Evolutionary conservation across 495 filamentous ascomycete species (phyloP).

Genomic region (Cairneyella variabilis): DNA sequence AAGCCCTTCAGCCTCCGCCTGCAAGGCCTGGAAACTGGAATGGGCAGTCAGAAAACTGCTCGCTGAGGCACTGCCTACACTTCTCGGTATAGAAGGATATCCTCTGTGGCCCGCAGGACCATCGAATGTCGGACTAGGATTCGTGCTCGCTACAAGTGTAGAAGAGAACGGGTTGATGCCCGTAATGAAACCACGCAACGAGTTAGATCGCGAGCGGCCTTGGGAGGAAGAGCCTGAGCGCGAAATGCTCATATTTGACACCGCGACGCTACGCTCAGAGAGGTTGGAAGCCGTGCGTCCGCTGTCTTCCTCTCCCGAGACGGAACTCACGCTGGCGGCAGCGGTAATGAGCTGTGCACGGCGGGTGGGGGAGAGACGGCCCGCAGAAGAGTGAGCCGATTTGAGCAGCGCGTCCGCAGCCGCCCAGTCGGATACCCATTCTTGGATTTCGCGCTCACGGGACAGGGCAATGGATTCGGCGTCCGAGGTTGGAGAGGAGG

Average conservation of each 20-base stretch:
- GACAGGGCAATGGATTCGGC: slow-evolving; percentile 16
- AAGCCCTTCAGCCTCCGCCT: slow-evolving; percentile 62
- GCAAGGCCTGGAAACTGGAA: slow-evolving; percentile 56
- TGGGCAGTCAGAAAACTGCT: slow-evolving; percentile 67
- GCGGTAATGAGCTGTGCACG: slow-evolving; percentile 20
- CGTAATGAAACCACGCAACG: slow-evolving; percentile 24
- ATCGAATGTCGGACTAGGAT: slow-evolving; percentile 14
- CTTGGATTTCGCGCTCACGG: slow-evolving; percentile 44
- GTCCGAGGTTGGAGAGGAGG: slow-evolving; percentile 1
- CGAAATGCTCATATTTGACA: slow-evolving; percentile 9
- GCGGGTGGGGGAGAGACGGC: slow-evolving; percentile 20
- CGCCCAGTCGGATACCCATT: slow-evolving; percentile 59
- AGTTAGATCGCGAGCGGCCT: slow-evolving; percentile 22
- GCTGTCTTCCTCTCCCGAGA: slow-evolving; percentile 37
- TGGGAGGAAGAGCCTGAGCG: slow-evolving; percentile 21
- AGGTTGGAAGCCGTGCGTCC: slow-evolving; percentile 56
- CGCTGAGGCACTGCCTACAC: slow-evolving; percentile 34
- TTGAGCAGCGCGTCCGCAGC: slow-evolving; percentile 46
- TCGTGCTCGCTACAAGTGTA: slow-evolving; percentile 12
- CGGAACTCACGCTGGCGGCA: slow-evolving; percentile 11
- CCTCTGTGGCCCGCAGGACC: slow-evolving; percentile 5
- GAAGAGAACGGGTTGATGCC: slow-evolving; percentile 20
- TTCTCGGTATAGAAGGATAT: slow-evolving; percentile 9
- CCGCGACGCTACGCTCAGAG: slow-evolving; percentile 38
- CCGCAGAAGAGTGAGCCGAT: slow-evolving; percentile 19